Evolutionary conservation across 352 stramenopile genomes (phyloP).

Genomic region (Globisporangium sylvaticum): DNA sequence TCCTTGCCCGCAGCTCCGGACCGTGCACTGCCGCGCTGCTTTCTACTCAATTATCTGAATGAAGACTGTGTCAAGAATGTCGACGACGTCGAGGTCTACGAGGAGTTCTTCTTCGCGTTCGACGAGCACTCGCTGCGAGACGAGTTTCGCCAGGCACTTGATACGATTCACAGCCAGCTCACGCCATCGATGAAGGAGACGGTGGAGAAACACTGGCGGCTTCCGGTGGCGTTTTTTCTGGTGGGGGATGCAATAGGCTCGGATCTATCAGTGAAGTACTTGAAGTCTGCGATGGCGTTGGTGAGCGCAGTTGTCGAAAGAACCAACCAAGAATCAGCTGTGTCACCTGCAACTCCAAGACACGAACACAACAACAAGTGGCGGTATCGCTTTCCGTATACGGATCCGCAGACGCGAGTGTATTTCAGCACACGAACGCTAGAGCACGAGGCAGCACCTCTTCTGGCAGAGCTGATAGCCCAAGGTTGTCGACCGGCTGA

Average conservation of each 20-base stretch:
- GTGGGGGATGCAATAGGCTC: neutral
- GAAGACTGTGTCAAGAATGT: neutral
- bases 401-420: neutral
- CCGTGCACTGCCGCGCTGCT: neutral
- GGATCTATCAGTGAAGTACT: neutral
- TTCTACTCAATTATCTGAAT: neutral
- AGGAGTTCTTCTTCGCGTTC: conserved; percentile 4
- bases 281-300: neutral
- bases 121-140: neutral
- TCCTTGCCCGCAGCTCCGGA: neutral
- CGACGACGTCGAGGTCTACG: neutral
- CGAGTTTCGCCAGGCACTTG: neutral
- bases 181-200: neutral
- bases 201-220: neutral
- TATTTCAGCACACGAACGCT: neutral
- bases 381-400: neutral
- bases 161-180: neutral
- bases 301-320: neutral
- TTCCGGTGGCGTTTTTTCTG: neutral
- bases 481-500: neutral
- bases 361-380: too few relatives aligned
- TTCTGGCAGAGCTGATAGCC: neutral
- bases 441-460: neutral
- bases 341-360: too few relatives aligned
- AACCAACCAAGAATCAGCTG: neutral